Conservation (phyloP, 768 basidiomycete species). For the Tulasnella sp. region DNA sequence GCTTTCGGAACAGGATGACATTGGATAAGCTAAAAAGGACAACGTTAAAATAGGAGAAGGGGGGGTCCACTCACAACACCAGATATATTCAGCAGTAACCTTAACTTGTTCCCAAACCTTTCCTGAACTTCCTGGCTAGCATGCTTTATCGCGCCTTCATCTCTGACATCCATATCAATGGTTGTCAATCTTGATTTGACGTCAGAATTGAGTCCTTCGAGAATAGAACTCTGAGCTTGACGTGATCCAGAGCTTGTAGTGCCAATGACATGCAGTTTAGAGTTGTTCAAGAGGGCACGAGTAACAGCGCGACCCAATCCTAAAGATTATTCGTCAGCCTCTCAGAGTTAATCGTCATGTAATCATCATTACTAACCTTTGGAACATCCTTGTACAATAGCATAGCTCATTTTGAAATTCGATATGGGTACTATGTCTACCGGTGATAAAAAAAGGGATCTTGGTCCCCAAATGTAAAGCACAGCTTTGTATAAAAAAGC, state of each 20-base stretch:
- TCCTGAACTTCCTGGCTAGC: slow-evolving; percentile 26
- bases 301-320: slow-evolving; percentile 25
- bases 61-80: slow-evolving; percentile 25
- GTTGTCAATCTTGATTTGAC: slow-evolving; percentile 21
- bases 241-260: slow-evolving; percentile 17
- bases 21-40: background rate
- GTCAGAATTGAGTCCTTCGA: slow-evolving; percentile 5
- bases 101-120: slow-evolving; percentile 24
- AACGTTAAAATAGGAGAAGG: background rate
- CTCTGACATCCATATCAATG: slow-evolving; percentile 24
- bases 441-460: too few species aligned
- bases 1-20: slow-evolving; percentile 20
- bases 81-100: slow-evolving; percentile 28
- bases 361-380: slow-evolving; percentile 4
- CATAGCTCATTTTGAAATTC: slow-evolving; percentile 21
- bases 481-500: too few species aligned
- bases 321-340: slow-evolving; percentile 1
- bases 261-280: slow-evolving; percentile 28
- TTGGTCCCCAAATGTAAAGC: too few species aligned
- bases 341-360: background rate
- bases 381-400: slow-evolving; percentile 20
- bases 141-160: slow-evolving; percentile 25
- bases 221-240: slow-evolving; percentile 17
- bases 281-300: slow-evolving; percentile 24
- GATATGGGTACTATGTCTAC: too few species aligned